Conservation (phyloP, 1,284 basidiomycete species). For the Papiliotrema terrestris region DNA sequence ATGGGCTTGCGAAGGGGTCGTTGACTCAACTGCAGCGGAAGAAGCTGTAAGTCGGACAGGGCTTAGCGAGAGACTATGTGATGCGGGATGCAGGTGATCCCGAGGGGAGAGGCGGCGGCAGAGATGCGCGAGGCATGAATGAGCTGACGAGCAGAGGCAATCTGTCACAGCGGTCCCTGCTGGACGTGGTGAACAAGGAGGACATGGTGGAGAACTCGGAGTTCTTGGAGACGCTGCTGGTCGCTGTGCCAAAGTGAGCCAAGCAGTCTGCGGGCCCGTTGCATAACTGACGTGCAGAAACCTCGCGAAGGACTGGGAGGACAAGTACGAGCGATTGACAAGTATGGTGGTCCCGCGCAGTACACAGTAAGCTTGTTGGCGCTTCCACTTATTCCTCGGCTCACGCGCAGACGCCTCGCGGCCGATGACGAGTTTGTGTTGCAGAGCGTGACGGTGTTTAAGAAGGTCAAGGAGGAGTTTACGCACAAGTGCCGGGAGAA, state of each 20-base stretch:
- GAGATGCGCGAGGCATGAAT: too few species aligned
- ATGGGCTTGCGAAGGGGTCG: slow-evolving; percentile 91
- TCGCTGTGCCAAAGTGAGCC: slow-evolving; percentile 87
- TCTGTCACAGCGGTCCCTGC: slow-evolving; percentile 80
- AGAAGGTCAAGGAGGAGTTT: slow-evolving; percentile 87
- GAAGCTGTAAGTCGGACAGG: background rate
- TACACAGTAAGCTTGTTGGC: slow-evolving; percentile 60
- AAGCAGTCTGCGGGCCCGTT: background rate
- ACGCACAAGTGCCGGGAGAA: slow-evolving; percentile 91
- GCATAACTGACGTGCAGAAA: slow-evolving; percentile 55
- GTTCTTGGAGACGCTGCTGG: slow-evolving; percentile 86
- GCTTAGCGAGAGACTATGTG: background rate
- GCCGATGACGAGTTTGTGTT: slow-evolving; percentile 87
- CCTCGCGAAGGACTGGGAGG: slow-evolving; percentile 80
- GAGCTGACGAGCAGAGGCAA: slow-evolving; percentile 66
- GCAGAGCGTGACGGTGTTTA: slow-evolving; percentile 86
- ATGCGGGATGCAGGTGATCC: too few species aligned
- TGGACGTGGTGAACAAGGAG: slow-evolving; percentile 77
- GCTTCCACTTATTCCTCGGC: background rate
- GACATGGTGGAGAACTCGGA: slow-evolving; percentile 78
- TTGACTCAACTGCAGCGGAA: slow-evolving; percentile 75
- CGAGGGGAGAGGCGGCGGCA: too few species aligned
- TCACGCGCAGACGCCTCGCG: slow-evolving; percentile 56
- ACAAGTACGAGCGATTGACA: slow-evolving; percentile 82
- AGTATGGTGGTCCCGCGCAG: slow-evolving; percentile 95